Evolutionary conservation across 345 rosid genomes (phyloP).

Genomic region (Eucalyptus marginata): DNA sequence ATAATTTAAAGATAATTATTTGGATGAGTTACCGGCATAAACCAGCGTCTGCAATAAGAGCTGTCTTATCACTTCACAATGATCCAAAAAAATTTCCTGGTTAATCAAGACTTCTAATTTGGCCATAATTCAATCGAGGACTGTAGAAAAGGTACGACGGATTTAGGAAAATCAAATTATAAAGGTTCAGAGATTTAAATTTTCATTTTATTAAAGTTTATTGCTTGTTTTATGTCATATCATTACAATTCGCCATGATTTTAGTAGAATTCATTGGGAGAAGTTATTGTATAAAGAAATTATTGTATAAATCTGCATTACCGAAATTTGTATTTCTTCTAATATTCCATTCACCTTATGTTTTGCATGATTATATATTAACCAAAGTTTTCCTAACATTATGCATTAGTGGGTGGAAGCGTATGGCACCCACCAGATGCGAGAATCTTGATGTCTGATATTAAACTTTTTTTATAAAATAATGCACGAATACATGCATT

Average conservation of each 20-base stretch:
- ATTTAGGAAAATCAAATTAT: not conserved
- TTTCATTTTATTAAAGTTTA: not conserved
- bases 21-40: not conserved
- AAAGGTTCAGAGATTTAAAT: not conserved
- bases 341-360: not conserved
- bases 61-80: not conserved
- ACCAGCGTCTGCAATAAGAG: not conserved
- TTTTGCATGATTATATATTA: not conserved
- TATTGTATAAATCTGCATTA: not conserved
- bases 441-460: not conserved
- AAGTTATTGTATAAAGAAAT: not conserved
- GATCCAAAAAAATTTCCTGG: not conserved
- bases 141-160: not conserved
- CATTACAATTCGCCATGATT: not conserved
- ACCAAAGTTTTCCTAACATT: not conserved
- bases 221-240: not conserved
- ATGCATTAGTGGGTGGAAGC: not conserved
- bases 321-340: rapidly evolving
- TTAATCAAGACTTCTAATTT: not conserved
- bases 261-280: not conserved
- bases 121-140: not conserved
- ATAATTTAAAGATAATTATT: not conserved
- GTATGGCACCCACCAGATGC: not conserved
- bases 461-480: not conserved
- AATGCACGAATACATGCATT: not conserved